Conservation (phyloP, 2,329 filamentous ascomycete species). For the Cordyceps cateniannulata region DNA sequence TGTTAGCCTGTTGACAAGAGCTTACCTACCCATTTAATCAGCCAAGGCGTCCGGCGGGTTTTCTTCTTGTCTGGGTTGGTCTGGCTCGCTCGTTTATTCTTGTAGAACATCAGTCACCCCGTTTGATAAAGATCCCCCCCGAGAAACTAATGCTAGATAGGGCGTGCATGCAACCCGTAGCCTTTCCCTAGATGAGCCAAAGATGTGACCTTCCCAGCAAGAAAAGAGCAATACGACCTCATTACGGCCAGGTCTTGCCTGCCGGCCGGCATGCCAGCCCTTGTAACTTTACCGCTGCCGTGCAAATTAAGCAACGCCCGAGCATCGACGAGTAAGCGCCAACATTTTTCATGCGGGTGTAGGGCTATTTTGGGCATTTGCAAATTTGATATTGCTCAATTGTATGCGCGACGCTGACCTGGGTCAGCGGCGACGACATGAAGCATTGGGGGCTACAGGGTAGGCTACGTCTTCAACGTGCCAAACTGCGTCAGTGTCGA, state of each 20-base stretch:
- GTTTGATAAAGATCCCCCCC: background rate
- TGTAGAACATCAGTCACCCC: background rate
- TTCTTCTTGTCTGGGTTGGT: background rate
- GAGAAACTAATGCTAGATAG: background rate
- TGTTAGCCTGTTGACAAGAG: background rate
- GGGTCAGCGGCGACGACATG: too few relatives aligned
- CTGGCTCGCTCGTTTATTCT: background rate
- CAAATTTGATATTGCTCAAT: background rate
- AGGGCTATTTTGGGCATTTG: background rate
- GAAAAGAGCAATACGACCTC: background rate
- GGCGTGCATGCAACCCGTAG: background rate
- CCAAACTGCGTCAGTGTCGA: too few relatives aligned
- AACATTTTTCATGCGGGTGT: background rate
- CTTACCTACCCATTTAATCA: slow-evolving; percentile 8
- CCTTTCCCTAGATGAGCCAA: background rate
- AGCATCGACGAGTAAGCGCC: background rate
- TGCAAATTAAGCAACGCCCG: background rate
- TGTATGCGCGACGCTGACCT: background rate
- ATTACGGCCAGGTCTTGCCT: background rate
- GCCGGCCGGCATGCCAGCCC: background rate
- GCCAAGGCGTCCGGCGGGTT: background rate
- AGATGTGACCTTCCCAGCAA: background rate
- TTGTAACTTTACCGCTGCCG: background rate
- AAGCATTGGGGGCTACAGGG: too few relatives aligned
- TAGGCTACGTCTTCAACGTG: too few relatives aligned